phyloP scores from a whole-genome alignment of 108 stramenopile genomes.

The Skeletonema tropicum region DNA sequence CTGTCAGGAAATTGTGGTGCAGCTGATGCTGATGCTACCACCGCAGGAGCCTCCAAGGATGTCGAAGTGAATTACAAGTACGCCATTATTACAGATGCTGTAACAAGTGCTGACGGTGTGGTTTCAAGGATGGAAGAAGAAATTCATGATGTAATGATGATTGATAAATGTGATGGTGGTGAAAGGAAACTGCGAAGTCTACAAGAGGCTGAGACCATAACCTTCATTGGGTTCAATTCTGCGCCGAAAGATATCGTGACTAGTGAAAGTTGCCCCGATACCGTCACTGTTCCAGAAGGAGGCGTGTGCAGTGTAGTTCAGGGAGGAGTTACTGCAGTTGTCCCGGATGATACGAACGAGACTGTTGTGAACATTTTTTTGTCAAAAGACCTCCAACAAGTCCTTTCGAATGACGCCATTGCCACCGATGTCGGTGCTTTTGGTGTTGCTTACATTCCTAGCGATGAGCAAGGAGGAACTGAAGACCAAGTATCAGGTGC shows the following conservation, averaged over 20 bases:
- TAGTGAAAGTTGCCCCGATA: not conserved
- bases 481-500: not conserved
- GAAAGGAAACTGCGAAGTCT: not conserved
- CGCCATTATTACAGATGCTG: not conserved
- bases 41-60: not conserved
- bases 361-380: not conserved
- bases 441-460: not conserved
- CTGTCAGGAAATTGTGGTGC: not conserved
- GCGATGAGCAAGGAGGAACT: not conserved
- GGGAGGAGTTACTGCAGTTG: not conserved
- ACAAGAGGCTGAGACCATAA: not conserved
- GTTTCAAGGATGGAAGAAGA: not conserved
- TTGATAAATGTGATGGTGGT: not conserved
- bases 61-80: not conserved
- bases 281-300: not conserved
- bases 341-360: not conserved
- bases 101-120: not conserved
- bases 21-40: not conserved
- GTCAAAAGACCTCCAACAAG: not conserved
- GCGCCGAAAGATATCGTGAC: not conserved
- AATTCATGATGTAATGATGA: slow-evolving; percentile 4
- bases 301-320: not conserved
- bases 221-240: not conserved
- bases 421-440: not conserved
- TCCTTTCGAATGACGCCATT: not conserved